phyloP scores from a whole-genome alignment of 1,284 basidiomycete genomes.

The Ustilago xerochloae region DNA sequence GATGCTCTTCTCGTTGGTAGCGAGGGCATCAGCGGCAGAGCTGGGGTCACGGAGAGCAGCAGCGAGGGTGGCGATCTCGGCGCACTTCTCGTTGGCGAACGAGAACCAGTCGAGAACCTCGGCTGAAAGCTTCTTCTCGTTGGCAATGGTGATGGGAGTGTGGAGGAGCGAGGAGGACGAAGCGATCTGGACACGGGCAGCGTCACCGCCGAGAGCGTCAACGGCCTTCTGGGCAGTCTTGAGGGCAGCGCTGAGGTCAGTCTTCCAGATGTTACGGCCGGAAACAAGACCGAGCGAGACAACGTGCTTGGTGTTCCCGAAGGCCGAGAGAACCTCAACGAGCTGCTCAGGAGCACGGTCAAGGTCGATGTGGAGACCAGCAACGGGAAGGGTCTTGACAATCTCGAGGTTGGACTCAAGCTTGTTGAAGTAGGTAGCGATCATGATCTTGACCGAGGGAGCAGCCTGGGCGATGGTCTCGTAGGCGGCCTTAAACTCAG shows the following conservation, averaged over 20 bases:
- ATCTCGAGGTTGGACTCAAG: conserved; percentile 91
- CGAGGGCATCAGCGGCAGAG: conserved; percentile 56
- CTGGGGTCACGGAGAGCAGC: conserved; percentile 60
- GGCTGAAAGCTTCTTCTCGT: conserved; percentile 88
- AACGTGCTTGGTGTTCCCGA: conserved; percentile 74
- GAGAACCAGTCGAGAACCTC: conserved; percentile 99
- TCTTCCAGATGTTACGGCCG: conserved; percentile 99
- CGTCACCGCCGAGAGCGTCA: conserved; percentile 55
- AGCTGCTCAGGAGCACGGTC: conserved; percentile 89
- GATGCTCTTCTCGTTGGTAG: conserved; percentile 85
- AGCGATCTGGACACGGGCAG: conserved; percentile 84
- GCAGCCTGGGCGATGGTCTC: conserved; percentile 82
- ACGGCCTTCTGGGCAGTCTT: conserved; percentile 84
- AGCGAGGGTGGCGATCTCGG: conserved; percentile 89
- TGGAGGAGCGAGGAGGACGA: conserved; percentile 98
- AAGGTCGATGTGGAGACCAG: conserved; percentile 95
- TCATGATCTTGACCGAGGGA: conserved; percentile 81
- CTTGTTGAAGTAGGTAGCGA: conserved; percentile 94
- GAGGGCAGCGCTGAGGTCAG: conserved; percentile 86
- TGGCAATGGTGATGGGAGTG: conserved; percentile 93
- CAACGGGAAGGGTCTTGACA: conserved; percentile 90
- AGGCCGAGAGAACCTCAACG: conserved; percentile 81
- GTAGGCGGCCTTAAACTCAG: conserved; percentile 85
- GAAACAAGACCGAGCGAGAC: conserved; percentile 97
- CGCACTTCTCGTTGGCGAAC: conserved; percentile 96